These are phyloP conservation scores for Phytophthora syringae DNA, from an alignment of 352 stramenopile species.

Conservation along the genomic window DNA sequence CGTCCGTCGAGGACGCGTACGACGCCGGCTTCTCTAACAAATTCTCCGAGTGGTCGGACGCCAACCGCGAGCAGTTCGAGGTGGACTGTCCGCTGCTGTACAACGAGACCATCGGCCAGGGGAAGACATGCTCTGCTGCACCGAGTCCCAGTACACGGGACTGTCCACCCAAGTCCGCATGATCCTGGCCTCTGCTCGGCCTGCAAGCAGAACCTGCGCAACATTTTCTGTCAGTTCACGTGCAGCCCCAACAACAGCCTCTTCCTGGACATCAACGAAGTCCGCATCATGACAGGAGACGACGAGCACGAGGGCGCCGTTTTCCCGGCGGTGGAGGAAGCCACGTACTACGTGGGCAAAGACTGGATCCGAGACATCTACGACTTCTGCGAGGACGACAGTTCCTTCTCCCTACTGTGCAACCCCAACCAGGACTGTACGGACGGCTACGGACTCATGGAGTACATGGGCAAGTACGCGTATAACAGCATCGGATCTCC, in stretches of 20 bases:
- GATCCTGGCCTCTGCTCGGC: conserved; percentile 63
- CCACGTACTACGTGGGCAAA: conserved; percentile 65
- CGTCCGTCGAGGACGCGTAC: conserved; percentile 53
- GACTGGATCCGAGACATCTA: conserved; percentile 75
- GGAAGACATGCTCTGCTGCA: conserved; percentile 69
- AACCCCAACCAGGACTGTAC: conserved; percentile 59
- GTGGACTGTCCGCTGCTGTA: conserved; percentile 69
- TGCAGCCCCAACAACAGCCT: conserved; percentile 73
- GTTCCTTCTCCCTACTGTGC: conserved; percentile 61
- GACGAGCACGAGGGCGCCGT: conserved; percentile 42
- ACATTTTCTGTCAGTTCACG: conserved; percentile 71
- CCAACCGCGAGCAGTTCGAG: conserved; percentile 64
- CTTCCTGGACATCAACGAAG: conserved; percentile 60
- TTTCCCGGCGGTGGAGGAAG: conserved; percentile 61
- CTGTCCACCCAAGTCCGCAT: conserved; percentile 64
- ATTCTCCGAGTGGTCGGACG: conserved; percentile 63
- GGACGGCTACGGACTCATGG: conserved; percentile 60
- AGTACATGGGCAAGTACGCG: conserved; percentile 70
- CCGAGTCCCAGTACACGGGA: conserved; percentile 60
- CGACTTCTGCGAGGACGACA: conserved; percentile 66
- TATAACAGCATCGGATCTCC: conserved; percentile 66
- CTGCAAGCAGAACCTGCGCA: conserved; percentile 71
- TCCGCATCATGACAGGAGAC: conserved; percentile 56
- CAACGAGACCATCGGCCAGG: conserved; percentile 54
- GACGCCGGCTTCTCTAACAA: conserved; percentile 58